Percentiles rank a stretch among this genome's conserved stretches.
phyloP scores from a whole-genome alignment of 805 yeast genomes.

The Candida ponderosae region DNA sequence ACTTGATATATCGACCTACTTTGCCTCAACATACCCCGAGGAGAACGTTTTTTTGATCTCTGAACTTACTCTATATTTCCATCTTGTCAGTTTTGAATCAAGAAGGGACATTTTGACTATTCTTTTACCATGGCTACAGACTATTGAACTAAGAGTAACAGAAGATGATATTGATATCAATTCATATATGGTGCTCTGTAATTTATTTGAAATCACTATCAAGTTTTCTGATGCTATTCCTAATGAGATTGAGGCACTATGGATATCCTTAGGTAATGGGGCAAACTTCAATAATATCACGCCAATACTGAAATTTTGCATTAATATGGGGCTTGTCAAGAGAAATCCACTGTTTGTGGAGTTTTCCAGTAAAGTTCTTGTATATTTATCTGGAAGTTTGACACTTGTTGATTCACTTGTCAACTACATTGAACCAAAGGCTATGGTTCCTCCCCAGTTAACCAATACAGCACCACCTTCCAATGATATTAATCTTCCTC shows the following conservation, averaged over 20 bases:
- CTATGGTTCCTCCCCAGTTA: slow-evolving; percentile 74
- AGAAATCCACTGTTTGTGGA: slow-evolving; percentile 71
- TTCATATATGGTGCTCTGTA: slow-evolving; percentile 65
- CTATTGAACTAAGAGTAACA: slow-evolving; percentile 50
- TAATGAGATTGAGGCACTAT: slow-evolving; percentile 85
- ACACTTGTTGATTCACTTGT: slow-evolving; percentile 55
- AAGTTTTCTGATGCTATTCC: slow-evolving; percentile 67
- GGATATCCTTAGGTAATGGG: slow-evolving; percentile 89
- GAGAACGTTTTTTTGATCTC: slow-evolving; percentile 59
- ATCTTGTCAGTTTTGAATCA: slow-evolving; percentile 46
- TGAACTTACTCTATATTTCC: slow-evolving; percentile 62
- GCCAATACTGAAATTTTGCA: slow-evolving; percentile 62
- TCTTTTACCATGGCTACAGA: slow-evolving; percentile 88
- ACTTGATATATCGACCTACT: slow-evolving; percentile 66
- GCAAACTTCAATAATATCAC: slow-evolving; percentile 61
- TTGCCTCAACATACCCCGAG: slow-evolving; percentile 56
- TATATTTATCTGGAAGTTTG: slow-evolving; percentile 61
- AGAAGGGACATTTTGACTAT: slow-evolving; percentile 76
- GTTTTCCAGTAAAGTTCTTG: slow-evolving; percentile 72
- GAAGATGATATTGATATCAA: slow-evolving; percentile 32
- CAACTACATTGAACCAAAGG: slow-evolving; percentile 68
- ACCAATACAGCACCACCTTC: slow-evolving; percentile 22
- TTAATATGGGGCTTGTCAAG: slow-evolving; percentile 58
- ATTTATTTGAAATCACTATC: slow-evolving; percentile 79
- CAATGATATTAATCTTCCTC: slow-evolving; percentile 46